Percentiles rank a stretch among this genome's conserved stretches.
Conservation (phyloP, 2,329 filamentous ascomycete genomes). For the Pseudomassariella vexata region DNA sequence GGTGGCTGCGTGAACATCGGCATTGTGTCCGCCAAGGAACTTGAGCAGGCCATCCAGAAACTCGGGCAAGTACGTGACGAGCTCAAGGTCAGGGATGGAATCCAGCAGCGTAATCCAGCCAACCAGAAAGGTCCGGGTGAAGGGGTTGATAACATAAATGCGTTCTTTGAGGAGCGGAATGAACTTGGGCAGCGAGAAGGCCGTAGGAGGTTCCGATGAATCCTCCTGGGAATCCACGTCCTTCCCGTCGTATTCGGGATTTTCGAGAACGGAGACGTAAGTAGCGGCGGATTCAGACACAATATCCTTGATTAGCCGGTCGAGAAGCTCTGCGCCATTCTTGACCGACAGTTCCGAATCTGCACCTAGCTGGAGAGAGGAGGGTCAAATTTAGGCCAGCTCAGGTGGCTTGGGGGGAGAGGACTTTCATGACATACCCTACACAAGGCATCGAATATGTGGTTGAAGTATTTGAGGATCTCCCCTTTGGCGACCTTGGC, state of each 20-base stretch:
- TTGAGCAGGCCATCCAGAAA: conserved; percentile 86
- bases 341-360: conserved; percentile 97
- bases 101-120: conserved; percentile 94
- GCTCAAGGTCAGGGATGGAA: conserved; percentile 92
- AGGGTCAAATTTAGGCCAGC: not conserved
- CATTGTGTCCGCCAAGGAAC: conserved; percentile 86
- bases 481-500: conserved; percentile 98
- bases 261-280: conserved; percentile 84
- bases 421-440: conserved; percentile 55
- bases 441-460: conserved; percentile 94
- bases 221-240: conserved; percentile 32
- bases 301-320: conserved; percentile 93
- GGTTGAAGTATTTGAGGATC: conserved; percentile 94
- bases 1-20: conserved; percentile 91
- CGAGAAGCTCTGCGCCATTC: conserved; percentile 91
- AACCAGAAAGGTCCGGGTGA: conserved; percentile 89
- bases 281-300: conserved; percentile 91
- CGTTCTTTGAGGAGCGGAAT: conserved; percentile 91
- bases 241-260: conserved; percentile 41
- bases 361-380: conserved; percentile 66
- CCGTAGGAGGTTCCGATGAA: conserved; percentile 60
- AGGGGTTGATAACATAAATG: conserved; percentile 90
- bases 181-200: conserved; percentile 86
- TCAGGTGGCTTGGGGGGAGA: conserved; percentile 8
- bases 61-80: conserved; percentile 86